Evolutionary conservation across 768 basidiomycete species (phyloP).

Genomic region (Suillus subaureus): DNA sequence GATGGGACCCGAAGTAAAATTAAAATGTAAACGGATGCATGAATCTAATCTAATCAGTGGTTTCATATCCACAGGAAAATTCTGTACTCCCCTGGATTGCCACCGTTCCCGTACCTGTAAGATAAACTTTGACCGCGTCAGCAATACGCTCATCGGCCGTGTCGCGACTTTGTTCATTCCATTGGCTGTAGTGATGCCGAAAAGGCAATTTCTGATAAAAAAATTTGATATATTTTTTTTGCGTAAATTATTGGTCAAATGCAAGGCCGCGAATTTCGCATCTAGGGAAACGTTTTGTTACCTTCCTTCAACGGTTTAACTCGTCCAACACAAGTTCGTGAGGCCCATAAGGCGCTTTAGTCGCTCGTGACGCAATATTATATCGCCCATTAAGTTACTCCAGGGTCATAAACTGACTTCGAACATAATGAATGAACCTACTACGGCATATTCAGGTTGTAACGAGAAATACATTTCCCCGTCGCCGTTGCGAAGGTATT

Average conservation of each 20-base stretch:
- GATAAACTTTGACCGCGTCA: not conserved
- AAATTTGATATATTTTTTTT: not conserved
- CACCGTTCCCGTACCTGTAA: not conserved
- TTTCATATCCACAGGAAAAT: not conserved
- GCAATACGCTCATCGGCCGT: not conserved
- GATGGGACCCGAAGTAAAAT: constrained; percentile 7
- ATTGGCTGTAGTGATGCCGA: not conserved
- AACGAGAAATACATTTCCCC: not conserved
- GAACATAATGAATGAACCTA: not conserved
- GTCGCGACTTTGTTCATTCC: not conserved
- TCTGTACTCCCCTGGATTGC: not conserved
- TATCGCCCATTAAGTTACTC: not conserved
- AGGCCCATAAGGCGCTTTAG: not conserved
- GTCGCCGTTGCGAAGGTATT: constrained; percentile 6
- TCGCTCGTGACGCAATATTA: constrained; percentile 1
- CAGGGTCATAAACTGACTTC: not conserved
- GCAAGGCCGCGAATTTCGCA: constrained; percentile 1
- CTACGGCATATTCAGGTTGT: constrained; percentile 5
- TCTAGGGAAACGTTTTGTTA: not conserved
- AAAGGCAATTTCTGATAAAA: not conserved
- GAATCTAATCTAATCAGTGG: constrained; percentile 12
- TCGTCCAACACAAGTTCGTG: not conserved
- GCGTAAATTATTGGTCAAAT: not conserved
- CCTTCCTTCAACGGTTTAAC: not conserved
- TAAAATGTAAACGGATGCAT: not conserved